phyloP scores from a whole-genome alignment of 2,329 filamentous ascomycete species.

The Colletotrichum acutatum region DNA sequence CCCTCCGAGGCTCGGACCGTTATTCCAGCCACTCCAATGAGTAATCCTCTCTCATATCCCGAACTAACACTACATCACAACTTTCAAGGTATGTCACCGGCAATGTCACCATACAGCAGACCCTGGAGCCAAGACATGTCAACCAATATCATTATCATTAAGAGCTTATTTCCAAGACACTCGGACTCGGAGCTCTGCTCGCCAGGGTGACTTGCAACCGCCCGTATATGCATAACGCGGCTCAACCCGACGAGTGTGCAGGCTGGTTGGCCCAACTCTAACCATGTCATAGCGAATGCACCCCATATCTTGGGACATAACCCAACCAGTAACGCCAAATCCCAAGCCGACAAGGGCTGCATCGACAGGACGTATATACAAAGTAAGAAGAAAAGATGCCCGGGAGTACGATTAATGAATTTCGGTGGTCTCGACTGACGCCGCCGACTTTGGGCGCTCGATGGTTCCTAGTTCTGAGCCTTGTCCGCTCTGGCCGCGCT shows the following conservation, averaged over 20 bases:
- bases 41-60: not conserved
- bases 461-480: constrained; percentile 79
- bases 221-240: constrained; percentile 30
- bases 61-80: not conserved
- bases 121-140: not conserved
- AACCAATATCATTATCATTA: constrained; percentile 35
- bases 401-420: constrained; percentile 19
- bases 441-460: constrained; percentile 50
- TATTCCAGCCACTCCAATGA: not conserved
- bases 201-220: constrained; percentile 1
- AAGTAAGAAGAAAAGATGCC: not conserved
- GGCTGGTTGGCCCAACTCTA: constrained; percentile 5
- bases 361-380: constrained; percentile 3
- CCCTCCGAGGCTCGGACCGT: constrained; percentile 16
- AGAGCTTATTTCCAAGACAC: constrained; percentile 20
- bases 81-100: not conserved
- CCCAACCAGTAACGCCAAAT: constrained; percentile 25
- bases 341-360: constrained; percentile 10
- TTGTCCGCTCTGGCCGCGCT: constrained; percentile 76
- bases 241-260: not conserved
- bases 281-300: constrained; percentile 33
- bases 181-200: constrained; percentile 11
- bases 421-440: constrained; percentile 40
- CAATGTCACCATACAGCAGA: not conserved
- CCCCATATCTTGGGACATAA: constrained; percentile 2